Evolutionary conservation across 2,329 filamentous ascomycete species (phyloP), one percentile per base, ranked within the genome.

Genomic region (Colletotrichum somersetense): DNA sequence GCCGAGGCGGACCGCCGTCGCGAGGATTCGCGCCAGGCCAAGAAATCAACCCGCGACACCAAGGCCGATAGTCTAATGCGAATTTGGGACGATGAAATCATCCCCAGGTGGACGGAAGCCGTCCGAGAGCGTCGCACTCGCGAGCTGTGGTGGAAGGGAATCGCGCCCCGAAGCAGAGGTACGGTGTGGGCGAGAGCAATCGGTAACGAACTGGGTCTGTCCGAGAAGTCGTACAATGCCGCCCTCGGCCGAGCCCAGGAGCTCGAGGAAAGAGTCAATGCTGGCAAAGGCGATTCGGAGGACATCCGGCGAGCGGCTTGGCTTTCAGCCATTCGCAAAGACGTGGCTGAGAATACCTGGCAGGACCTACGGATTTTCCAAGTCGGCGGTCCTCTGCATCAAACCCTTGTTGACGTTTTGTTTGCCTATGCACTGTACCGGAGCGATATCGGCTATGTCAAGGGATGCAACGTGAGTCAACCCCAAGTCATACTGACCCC

Each of bases 381-480:
- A 76, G 82, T 85, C 7, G 88, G 83, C 20, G 91, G 89, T 0
- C 92, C 93, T 1, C 83, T 95, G 14, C 89, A 95, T 78, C 84
- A 89, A 69, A 86, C 88, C 48, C 83, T 96, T 40, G 84, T 92
- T 23, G 91, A 96, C 78, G 89, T 96, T 12, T 85, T 96, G 72
- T 91, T 91, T 77, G 94, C 93, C 8, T 96, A 96, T 80, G 87
- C 91, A 66, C 92, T 94, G 89, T 96, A 96, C 81, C 88, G 93
- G 73, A 92, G 91, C 75, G 93, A 96, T 78, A 92, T 96, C 77
- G 92, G 93, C 74, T 95, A 94, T 77, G 87, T 93, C 69, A 86
- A 88, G 73, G 92, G 93, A 66, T 93, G 91, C 75, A 93, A 94
- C 78, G 91, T 93, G 81, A 86, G 91, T 86, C 42, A 26, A 55